Evolutionary conservation across 1,284 basidiomycete species (phyloP), one percentile per base, ranked within the genome.

Genomic region (Leccinum brunneo-olivaceum): DNA sequence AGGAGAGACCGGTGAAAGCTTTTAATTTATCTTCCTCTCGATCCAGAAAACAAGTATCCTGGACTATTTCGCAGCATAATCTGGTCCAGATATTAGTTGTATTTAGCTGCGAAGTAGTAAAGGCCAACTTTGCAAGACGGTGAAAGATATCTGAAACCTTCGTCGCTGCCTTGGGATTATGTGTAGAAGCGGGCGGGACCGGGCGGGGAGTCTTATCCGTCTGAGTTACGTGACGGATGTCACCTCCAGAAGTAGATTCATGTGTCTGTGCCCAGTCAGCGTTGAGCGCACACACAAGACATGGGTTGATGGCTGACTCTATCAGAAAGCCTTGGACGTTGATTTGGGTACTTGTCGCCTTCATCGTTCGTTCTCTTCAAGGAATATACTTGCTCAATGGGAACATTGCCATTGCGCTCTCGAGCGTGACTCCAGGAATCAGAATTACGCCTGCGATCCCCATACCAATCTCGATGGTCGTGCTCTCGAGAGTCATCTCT

Each of bases 1-100:
- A 57, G 9, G 72, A 73, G 35, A 78, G 63, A 32, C 70, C 66
- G 4, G 65, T 72, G 47, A 71, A 76, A 4, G 69, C 69, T 46
- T 69, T 63, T 21, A 65, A 28, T 42, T 57, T 65, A 34, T 63
- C 62, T 44, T 68, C 70, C 48, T 73, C 71, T 43, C 58, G 64
- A 28, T 68, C 66, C 29, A 69, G 61, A 28, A 61, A 59, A 39
- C 66, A 69, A 14, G 63, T 61, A 45, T 72, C 64, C 53, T 69
- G 66, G 39, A 70, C 60, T 34, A 68, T 62, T 50, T 71, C 60
- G 37, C 67, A 69, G 16, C 72, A 70, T 19, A 75, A 50, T 50
- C 76, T 77, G 39, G 14, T 30, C n/a, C 28, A 27, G 18, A 16
- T 14, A 35, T 57, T 21, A 57, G 47, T 44, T 14, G 6, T 44